Evolutionary conservation across 2,329 filamentous ascomycete genomes (phyloP), one percentile per base, ranked within the genome.

Genomic region (Clonostachys byssicola): DNA sequence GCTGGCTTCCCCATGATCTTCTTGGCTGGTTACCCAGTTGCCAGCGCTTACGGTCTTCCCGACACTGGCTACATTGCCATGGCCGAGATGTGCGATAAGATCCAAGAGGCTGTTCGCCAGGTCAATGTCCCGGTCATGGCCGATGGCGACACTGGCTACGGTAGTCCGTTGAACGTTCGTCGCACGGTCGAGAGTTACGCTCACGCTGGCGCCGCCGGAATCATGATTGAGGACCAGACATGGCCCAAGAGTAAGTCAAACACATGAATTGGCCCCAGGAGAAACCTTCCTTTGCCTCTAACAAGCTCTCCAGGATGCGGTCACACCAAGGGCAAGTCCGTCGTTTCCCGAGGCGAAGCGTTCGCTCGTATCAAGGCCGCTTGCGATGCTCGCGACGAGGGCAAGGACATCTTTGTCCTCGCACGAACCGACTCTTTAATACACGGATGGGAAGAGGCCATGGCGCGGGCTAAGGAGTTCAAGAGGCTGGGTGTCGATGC

Each of bases 51-150:
- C 44, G 68, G 69, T 2, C 57, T 75, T 0, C 72, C 72, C 0
- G 72, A 75, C 50, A 72, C 73, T 1, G 72, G 73, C 2, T 76
- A 75, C 44, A 75, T 75, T 46, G 71, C 72, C 3, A 67, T 75
- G 52, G 59, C 63, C 9, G 73, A 75, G 49, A 66, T 75, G 58
- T 70, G 64, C 42, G 60, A 63, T 13, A 72, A 72, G 53, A 68
- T 75, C 42, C 67, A 73, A 45, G 71, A 75, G 48, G 60, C 60
- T 0, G 57, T 60, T 2, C 60, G 70, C 2, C 63, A 64, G 38
- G 63, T 65, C 0, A 63, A 44, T 1, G 47, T 74, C 0, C 73
- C 72, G 0, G 54, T 76, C 18, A 60, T 75, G 52, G 71, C 63
- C 0, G 72, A 75, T 52, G 72, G 70, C 0, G 71, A 75, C 49